Percentiles rank a stretch among this genome's conserved stretches.
These are phyloP conservation scores for Fusarium cyanostomum DNA, from an alignment of 2,329 filamentous ascomycete genomes.

Conservation along the genomic window DNA sequence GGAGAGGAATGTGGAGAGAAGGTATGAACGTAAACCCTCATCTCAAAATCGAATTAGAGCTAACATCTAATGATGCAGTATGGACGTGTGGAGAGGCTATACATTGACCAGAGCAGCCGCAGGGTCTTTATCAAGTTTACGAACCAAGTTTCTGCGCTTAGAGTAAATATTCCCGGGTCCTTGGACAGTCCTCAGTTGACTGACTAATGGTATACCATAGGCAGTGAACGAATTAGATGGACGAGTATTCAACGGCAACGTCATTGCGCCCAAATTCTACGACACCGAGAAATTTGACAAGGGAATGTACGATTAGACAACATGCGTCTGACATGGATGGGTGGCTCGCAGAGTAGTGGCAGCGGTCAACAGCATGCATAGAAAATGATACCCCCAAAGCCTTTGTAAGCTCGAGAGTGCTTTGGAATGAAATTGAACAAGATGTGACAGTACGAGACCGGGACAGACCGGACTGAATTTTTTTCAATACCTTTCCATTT, in stretches of 20 bases:
- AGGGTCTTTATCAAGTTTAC: constrained; percentile 96
- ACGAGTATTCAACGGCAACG: constrained; percentile 87
- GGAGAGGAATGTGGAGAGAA: constrained; percentile 91
- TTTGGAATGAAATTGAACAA: too few relatives aligned
- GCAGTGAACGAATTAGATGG: constrained; percentile 92
- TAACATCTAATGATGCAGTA: constrained; percentile 66
- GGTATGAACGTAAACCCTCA: constrained; percentile 49
- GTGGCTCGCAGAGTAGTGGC: background rate
- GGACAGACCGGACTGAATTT: too few relatives aligned
- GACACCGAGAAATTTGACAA: constrained; percentile 83
- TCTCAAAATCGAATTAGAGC: background rate
- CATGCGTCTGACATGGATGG: background rate
- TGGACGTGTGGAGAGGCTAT: constrained; percentile 81
- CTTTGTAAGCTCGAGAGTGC: too few relatives aligned
- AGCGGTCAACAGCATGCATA: too few relatives aligned
- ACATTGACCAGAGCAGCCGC: constrained; percentile 70
- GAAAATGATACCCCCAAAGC: too few relatives aligned
- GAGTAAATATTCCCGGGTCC: constrained; percentile 64
- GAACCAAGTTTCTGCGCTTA: constrained; percentile 81
- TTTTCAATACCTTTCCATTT: too few relatives aligned
- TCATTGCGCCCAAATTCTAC: constrained; percentile 84
- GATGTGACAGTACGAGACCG: too few relatives aligned
- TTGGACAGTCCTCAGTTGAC: background rate
- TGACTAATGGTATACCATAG: constrained; percentile 52
- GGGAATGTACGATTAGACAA: constrained; percentile 58